Evolutionary conservation across 2,329 filamentous ascomycete species (phyloP), one percentile per base, ranked within the genome.

Genomic region (Arthrobotrys pseudoclavata): DNA sequence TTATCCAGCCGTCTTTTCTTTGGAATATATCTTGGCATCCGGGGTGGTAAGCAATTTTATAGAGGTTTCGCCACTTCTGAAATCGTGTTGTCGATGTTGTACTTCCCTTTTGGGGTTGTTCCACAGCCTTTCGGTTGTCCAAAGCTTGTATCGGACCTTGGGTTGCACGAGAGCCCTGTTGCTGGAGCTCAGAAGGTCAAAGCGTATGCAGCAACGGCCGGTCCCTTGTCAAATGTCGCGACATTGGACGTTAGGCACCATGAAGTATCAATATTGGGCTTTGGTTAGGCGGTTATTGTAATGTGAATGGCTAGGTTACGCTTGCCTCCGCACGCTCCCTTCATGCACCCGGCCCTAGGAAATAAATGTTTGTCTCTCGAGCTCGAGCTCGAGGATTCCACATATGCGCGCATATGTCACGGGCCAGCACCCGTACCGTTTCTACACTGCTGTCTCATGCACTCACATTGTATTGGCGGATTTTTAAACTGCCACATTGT

Each of bases 171-270:
- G 29, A 5, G 52, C 31, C 52, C 24, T 20, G 29, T 26, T 18
- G 7, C 6, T 45, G 42, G 42, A 45, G 29, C 29, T 37, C 6
- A 10, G 4, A 22, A 57, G 52, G 52, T 57, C 52, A 57, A 57
- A 57, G 52, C 52, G 52, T 18, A 26, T 57, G 52, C 52, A 57
- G n/a, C 31, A 18, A 40, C 52, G 31, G 52, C 29, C 9, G 52
- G 52, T 57, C 29, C 52, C 31, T 37, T 57, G 52, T 57, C 15
- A 3, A 53, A 2, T n/a, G 24, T 53, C 50, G 24, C 12, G 6
- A 31, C 12, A 18, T 31, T 53, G 13, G 50, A 53, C 15, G 15
- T 18, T 18, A n/a, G 42, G 42, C 42, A 45, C 10, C 18, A 18
- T 45, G 15, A 45, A 45, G n/a, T 18, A 3, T 45, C 42, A 45